Base-by-base conservation (phyloP, 768 basidiomycete species). In the Boletellus ananas region DNA sequence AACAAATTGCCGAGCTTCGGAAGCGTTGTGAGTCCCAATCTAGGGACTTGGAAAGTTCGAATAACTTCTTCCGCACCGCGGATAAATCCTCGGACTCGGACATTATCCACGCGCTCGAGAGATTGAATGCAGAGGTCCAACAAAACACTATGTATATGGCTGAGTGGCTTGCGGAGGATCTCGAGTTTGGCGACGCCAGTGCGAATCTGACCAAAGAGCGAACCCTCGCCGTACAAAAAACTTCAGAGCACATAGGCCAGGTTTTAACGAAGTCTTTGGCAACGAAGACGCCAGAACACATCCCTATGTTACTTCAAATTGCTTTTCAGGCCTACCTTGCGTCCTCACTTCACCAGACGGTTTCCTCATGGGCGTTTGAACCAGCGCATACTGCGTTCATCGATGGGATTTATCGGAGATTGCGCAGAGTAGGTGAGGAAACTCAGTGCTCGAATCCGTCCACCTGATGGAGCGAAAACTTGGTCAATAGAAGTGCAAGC, bases 61-160 rank as follows among this genome's bases (percentile, higher is more conserved):
- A 49, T 29, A 17, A 10, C 17, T 54, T 54, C 27, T 12, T 54
- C 34, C 38, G 25, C 3, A 23, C 45, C 3, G 43, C 51, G n/a
- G 55, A 56, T 27, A 56, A 49, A 38, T 56, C 47, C 10, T 56
- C 55, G 10, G 55, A 56, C 35, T 43, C 43, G 14, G 55, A 54
- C 23, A 20, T 56, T 14, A 49, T 45, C 14, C 18, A 21, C 2
- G 55, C 39, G 21, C 35, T 53, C 7, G 39, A 49, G 35, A 56
- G 34, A 34, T 38, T 56, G 36, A 56, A 56, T 34, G 55, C 47
- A 11, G 50, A 56, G n/a, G 13, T 49, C 2, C 47, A 56, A 43
- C 51, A 54, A 17, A 44, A 44, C 18, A 21, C 47, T 4, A 49
- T 36, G 29, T 49, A 54, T 10, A 56, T 56, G 47, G 52, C 47